Conservation (phyloP, 495 filamentous ascomycete species). For the Hypoxylon crocopeplum region DNA sequence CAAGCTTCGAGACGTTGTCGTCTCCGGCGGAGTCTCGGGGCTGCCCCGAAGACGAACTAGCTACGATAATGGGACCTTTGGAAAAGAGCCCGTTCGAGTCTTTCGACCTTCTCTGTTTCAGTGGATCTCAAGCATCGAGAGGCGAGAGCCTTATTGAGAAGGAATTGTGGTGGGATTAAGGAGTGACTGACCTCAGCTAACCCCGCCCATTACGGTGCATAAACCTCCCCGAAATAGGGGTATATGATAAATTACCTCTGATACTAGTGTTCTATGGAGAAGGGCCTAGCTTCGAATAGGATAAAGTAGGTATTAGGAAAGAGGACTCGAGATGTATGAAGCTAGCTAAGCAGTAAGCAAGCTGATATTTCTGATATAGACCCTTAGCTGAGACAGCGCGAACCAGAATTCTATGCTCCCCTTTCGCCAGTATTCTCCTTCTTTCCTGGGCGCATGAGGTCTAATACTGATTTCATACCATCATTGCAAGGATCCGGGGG, state of each 20-base stretch:
- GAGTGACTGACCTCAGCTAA: no score
- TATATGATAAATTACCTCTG: no score
- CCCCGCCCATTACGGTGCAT: no score
- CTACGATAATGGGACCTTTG: slow-evolving; percentile 11
- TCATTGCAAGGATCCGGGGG: slow-evolving; percentile 29
- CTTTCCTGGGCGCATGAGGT: slow-evolving; percentile 21
- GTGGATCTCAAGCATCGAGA: slow-evolving; percentile 7
- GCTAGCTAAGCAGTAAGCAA: no score
- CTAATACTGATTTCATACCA: slow-evolving; percentile 20
- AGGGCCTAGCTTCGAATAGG: no score
- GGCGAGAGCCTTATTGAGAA: slow-evolving; percentile 12
- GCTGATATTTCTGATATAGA: no score
- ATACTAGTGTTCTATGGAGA: no score
- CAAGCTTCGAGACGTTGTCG: slow-evolving; percentile 13
- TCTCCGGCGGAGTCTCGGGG: slow-evolving; percentile 15
- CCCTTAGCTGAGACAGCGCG: neutral
- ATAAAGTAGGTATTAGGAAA: no score
- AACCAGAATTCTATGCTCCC: neutral
- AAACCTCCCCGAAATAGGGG: no score
- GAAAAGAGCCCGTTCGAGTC: slow-evolving; percentile 13
- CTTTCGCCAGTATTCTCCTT: neutral
- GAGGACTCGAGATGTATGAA: no score
- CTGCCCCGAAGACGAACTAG: slow-evolving; percentile 9
- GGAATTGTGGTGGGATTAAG: slow-evolving; percentile 27
- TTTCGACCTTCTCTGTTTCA: slow-evolving; percentile 18